phyloP scores from a whole-genome alignment of 164 flowering plant genomes.

The Vitis amurensis region DNA sequence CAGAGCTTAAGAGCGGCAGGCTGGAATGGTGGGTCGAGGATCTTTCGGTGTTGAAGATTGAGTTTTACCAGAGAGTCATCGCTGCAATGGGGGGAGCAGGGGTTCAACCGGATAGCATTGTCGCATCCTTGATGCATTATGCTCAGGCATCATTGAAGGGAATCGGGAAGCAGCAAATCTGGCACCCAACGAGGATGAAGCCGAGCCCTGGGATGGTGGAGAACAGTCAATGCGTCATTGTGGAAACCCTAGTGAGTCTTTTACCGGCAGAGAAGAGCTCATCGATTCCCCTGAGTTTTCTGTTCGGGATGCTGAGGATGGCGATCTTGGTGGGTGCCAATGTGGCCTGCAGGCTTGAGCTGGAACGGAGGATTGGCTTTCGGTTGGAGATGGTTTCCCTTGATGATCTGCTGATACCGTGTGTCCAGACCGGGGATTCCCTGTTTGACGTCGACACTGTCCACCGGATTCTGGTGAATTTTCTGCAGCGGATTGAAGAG shows the following conservation, averaged over 20 bases:
- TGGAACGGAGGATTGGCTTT: constrained; percentile 60
- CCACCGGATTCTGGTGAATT: constrained; percentile 59
- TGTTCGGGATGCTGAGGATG: constrained; percentile 65
- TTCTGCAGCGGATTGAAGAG: constrained; percentile 59
- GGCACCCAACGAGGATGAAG: constrained; percentile 50
- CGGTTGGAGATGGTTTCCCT: constrained; percentile 58
- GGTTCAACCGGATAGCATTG: constrained; percentile 46
- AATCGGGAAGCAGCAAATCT: constrained; percentile 47
- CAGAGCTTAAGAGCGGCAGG: constrained; percentile 35
- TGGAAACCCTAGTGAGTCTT: constrained; percentile 59
- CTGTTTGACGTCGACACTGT: constrained; percentile 64
- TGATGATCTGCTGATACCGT: constrained; percentile 74
- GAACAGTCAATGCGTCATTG: constrained; percentile 42
- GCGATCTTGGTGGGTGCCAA: constrained; percentile 46
- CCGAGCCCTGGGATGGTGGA: constrained; percentile 26
- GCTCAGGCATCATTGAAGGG: constrained; percentile 60
- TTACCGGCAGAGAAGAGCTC: constrained; percentile 53
- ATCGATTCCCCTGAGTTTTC: constrained; percentile 50
- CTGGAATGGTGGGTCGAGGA: constrained; percentile 78
- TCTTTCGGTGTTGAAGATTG: constrained; percentile 49
- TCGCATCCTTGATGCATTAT: constrained; percentile 57
- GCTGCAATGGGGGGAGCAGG: constrained; percentile 54
- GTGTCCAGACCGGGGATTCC: constrained; percentile 48
- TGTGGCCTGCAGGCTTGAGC: constrained; percentile 56
- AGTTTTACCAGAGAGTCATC: constrained; percentile 51